A percentile compares a stretch with the other conserved stretches of the same genome.
Evolutionary conservation across 495 filamentous ascomycete genomes (phyloP).

Genomic region (Echria macrotheca): DNA sequence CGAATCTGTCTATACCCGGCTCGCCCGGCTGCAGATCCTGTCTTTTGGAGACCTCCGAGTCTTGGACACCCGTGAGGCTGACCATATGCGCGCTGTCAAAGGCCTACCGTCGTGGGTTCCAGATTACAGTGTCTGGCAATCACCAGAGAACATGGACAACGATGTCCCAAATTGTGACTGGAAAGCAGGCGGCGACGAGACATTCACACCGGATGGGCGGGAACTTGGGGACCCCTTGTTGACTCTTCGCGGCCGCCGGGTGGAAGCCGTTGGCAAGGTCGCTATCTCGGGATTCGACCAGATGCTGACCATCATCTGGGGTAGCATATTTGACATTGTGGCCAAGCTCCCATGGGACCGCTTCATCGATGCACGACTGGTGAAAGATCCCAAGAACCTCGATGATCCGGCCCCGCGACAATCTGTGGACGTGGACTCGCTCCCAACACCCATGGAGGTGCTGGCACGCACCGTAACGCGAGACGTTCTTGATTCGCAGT

Average conservation of each 20-base stretch:
- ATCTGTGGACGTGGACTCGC: not conserved
- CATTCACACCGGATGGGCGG: not conserved
- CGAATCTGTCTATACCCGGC: conserved; percentile 3
- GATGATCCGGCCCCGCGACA: not conserved
- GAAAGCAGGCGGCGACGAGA: not conserved
- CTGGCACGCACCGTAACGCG: not conserved
- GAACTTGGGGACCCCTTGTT: not conserved
- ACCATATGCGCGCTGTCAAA: not conserved
- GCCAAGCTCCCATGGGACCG: not conserved
- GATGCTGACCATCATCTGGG: not conserved
- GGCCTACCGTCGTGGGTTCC: not conserved
- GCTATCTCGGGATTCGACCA: not conserved
- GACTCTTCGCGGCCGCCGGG: not conserved
- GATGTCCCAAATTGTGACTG: not conserved
- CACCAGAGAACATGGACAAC: not conserved
- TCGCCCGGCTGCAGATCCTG: not conserved
- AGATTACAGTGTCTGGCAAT: not conserved
- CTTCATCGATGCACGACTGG: not conserved
- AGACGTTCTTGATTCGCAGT: not conserved
- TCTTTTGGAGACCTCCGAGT: not conserved
- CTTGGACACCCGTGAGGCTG: not conserved
- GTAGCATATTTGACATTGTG: not conserved
- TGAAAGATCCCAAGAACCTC: not conserved
- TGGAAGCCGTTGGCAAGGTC: not conserved
- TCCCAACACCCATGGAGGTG: not conserved